These are phyloP conservation scores for Diaporthe sp. DNA, from an alignment of 2,329 filamentous ascomycete species.

Conservation along the genomic window DNA sequence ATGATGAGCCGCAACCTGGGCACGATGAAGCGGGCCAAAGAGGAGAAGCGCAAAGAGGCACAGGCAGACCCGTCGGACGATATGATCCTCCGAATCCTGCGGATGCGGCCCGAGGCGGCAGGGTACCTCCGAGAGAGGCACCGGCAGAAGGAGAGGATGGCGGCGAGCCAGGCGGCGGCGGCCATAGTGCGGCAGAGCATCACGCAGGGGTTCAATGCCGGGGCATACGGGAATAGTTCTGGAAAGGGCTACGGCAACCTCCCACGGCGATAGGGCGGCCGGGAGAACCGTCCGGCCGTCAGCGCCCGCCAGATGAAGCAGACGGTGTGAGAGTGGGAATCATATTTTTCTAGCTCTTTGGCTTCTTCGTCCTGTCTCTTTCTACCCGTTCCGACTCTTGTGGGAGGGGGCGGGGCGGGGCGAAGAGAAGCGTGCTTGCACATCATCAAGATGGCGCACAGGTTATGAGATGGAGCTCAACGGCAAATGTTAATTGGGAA, in stretches of 20 bases:
- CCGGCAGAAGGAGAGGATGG: constrained; percentile 93
- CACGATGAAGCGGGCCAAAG: constrained; percentile 95
- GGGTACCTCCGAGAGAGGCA: constrained; percentile 91
- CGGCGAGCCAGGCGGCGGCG: constrained; percentile 90
- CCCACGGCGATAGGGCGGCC: constrained; percentile 59
- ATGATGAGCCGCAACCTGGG: constrained; percentile 95
- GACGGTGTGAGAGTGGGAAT: neutral
- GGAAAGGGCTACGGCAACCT: constrained; percentile 57
- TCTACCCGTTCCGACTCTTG: neutral
- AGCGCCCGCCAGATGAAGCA: neutral
- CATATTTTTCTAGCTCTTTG: neutral
- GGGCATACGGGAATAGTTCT: constrained; percentile 55
- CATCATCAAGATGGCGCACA: neutral
- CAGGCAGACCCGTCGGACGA: constrained; percentile 98
- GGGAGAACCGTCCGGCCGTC: constrained; percentile 2
- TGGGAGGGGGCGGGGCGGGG: no score
- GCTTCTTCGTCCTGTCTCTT: neutral
- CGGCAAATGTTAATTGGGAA: constrained; percentile 24
- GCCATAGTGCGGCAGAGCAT: constrained; percentile 96
- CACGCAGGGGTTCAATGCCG: constrained; percentile 66
- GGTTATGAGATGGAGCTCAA: constrained; percentile 15
- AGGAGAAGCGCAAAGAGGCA: constrained; percentile 94
- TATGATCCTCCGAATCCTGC: constrained; percentile 94
- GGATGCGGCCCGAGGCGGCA: constrained; percentile 93
- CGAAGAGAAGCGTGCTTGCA: neutral